These are phyloP conservation scores for Orobanche coerulescens DNA, from an alignment of 257 asterid species.

Conservation along the genomic window DNA sequence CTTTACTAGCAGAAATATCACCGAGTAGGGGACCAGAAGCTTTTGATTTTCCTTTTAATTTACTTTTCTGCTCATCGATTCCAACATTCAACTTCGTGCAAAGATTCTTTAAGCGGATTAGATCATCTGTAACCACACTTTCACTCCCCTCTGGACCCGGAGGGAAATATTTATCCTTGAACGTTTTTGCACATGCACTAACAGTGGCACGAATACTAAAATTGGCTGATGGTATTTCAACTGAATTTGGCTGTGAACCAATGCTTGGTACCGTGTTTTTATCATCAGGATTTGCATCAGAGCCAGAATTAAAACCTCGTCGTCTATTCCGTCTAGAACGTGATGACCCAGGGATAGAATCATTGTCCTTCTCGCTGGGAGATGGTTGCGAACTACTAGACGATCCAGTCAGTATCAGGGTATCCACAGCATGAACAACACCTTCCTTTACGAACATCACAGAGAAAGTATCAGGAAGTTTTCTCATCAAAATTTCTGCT, in stretches of 20 bases:
- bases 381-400: slow-evolving; percentile 47
- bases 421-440: slow-evolving; percentile 88
- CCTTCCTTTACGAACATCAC: slow-evolving; percentile 97
- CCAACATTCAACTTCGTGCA: slow-evolving; percentile 61
- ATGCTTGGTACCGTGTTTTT: slow-evolving; percentile 36
- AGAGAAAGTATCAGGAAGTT: slow-evolving; percentile 80
- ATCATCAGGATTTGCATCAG: slow-evolving; percentile 59
- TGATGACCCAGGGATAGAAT: slow-evolving; percentile 69
- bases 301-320: slow-evolving; percentile 48
- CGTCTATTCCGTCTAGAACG: slow-evolving; percentile 82
- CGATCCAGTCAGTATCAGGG: slow-evolving; percentile 53
- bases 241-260: slow-evolving; percentile 48
- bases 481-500: slow-evolving; percentile 94
- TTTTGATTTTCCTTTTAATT: slow-evolving; percentile 83
- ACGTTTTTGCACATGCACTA: slow-evolving; percentile 72
- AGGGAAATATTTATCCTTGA: slow-evolving; percentile 82
- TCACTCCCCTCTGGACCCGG: slow-evolving; percentile 63
- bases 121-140: slow-evolving; percentile 73
- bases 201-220: slow-evolving; percentile 64
- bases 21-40: slow-evolving; percentile 39
- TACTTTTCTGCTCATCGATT: slow-evolving; percentile 53
- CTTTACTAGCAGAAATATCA: slow-evolving; percentile 54
- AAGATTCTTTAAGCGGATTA: slow-evolving; percentile 75
- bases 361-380: slow-evolving; percentile 64
- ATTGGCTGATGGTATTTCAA: slow-evolving; percentile 47